Base-by-base conservation (phyloP, 2,329 filamentous ascomycete genomes). In the Nemania diffusa region DNA sequence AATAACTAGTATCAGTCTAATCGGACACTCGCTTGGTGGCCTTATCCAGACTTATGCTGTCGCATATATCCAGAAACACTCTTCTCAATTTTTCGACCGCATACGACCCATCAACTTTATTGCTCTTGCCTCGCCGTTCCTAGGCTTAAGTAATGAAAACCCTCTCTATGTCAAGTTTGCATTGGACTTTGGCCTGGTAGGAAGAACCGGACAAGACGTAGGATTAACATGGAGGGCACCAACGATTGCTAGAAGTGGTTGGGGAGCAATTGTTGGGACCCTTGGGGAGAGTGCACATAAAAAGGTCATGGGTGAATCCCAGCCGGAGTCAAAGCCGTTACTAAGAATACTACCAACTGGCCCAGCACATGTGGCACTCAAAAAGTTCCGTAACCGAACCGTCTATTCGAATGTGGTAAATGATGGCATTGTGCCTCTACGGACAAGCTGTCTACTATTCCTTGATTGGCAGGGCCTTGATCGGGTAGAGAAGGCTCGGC, bases 371-470 rank as follows among this genome's bases (percentile, higher is more conserved):
- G 88, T 89, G 62, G 95, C 94, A 1, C 81, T 98, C 46, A 90
- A 91, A 76, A 93, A 92, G 80, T 98, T 98, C 78, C 86, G 93
- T 24, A 97, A 97, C 77, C 87, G 95, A 17, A 98, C 96, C 0
- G 85, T 97, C 1, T 98, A 98, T 78, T 97, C 94, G 1, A 98
- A 98, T 75, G 94, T 98, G 13, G 95, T 98, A 72, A 98, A 98
- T 76, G 95, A 98, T 79, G 95, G 94, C 2, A 97, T 99, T 72
- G 96, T 99, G 4, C 96, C 96, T 2, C 82, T 99, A 37, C 89
- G 96, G 24, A 99, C 96, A 4, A 98, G 95, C 70, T 99, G 95
- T 78, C 83, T 99, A n/a, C 81, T 99, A 5, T 99, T 99, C 75
- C 83, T 99, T 1, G 96, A 99, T 77, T 99, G 96, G 96, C 92